Evolutionary conservation across 83 land plant species (phyloP).

Genomic region (Thuja plicata): DNA sequence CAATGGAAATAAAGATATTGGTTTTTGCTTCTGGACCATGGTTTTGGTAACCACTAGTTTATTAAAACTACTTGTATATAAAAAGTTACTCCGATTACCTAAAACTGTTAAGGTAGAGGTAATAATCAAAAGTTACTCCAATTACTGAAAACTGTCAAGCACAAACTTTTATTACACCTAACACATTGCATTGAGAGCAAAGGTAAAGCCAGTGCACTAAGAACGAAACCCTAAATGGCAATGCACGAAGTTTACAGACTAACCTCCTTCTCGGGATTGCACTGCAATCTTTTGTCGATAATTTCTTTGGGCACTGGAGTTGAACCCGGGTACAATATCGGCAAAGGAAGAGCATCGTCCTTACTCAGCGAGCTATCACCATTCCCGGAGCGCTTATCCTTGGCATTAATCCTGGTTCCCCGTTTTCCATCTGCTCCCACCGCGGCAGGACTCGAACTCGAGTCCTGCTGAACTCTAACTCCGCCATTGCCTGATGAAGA

Average conservation of each 20-base stretch:
- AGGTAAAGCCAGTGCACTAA: no score
- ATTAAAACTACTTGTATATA: no score
- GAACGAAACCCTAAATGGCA: neutral
- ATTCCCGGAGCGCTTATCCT: constrained; percentile 51
- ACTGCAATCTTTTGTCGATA: constrained; percentile 48
- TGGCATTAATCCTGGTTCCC: constrained; percentile 35
- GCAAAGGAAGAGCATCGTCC: constrained; percentile 67
- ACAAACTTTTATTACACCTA: no score
- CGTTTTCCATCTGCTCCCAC: constrained; percentile 1
- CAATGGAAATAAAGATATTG: no score
- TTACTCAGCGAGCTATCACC: constrained; percentile 52
- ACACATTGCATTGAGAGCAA: no score
- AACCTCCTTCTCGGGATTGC: constrained; percentile 76
- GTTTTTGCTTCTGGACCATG: no score
- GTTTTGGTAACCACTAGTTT: no score
- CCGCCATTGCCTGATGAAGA: neutral
- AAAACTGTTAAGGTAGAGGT: no score
- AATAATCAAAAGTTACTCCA: no score
- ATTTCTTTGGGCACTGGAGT: constrained; percentile 63
- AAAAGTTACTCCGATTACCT: no score
- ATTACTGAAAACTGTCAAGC: no score
- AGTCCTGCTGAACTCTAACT: neutral
- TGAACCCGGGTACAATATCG: constrained; percentile 73
- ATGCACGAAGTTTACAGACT: neutral
- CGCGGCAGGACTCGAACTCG: constrained; percentile 4